Base-by-base conservation (phyloP, 495 filamentous ascomycete species). In the Aspergillus affinis region DNA sequence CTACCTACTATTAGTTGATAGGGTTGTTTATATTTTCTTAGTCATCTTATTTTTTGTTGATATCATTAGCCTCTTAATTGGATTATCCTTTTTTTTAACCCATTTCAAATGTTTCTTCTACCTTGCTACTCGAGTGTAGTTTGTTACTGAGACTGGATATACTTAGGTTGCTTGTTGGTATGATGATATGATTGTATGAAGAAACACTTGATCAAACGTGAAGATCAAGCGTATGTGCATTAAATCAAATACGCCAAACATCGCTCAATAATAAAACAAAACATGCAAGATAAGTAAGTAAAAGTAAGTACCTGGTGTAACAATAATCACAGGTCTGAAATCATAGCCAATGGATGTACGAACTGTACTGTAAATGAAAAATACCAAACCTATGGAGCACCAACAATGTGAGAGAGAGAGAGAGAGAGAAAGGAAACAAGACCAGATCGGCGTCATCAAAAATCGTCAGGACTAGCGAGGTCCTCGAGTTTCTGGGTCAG, bases 391-490 rank as follows among this genome's bases (percentile, higher is more conserved):
- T n/a, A n/a, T n/a, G n/a, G n/a, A n/a, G n/a, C n/a, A n/a, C n/a
- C n/a, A n/a, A n/a, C n/a, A n/a, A n/a, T n/a, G n/a, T n/a, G n/a
- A n/a, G n/a, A n/a, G n/a, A n/a, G n/a, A n/a, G n/a, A n/a, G n/a
- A n/a, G n/a, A n/a, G n/a, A n/a, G n/a, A n/a, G n/a, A n/a, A n/a
- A n/a, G n/a, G n/a, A n/a, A n/a, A n/a, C n/a, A n/a, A n/a, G n/a
- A n/a, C n/a, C n/a, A n/a, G n/a, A n/a, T n/a, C n/a, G n/a, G n/a
- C 13, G 36, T n/a, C 20, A 7, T 29, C 60, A 80, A 54, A 80
- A 80, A 61, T 80, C 77, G 47, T 80, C 77, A 2, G 77, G 77
- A 46, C 75, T 77, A 53, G 78, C 75, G 17, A 80, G 57, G 58
- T 78, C 77, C 53, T 67, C 56, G n/a, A 80, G 20, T 51, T 80